Evolutionary conservation across 192 early-diverging fungal genomes (phyloP), one percentile per base, ranked within the genome.

Genomic region (Coemansia aciculifera): DNA sequence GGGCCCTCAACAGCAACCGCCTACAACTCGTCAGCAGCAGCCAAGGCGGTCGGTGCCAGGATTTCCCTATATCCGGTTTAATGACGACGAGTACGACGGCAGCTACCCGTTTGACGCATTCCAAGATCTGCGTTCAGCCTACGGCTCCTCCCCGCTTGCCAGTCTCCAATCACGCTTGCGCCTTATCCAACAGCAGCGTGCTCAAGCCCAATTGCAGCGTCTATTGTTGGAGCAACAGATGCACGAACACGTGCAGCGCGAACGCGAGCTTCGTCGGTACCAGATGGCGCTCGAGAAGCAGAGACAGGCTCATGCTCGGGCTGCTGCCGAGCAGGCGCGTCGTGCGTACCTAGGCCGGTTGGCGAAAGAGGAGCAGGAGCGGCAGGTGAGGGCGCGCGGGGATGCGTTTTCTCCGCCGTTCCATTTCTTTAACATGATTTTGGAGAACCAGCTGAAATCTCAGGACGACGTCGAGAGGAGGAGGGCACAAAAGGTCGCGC

Each of bases 41-140:
- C 54, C 46, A n/a, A 32, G 42, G 40, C 67, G 73, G 27, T 64
- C 73, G 3, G 74, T 82, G 7, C 79, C 79, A 0, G 74, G 74
- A 17, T 73, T 71, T 39, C 79, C 79, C 5, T 82, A 76, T 44
- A 82, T 82, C 59, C 67, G 69, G 9, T 75, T 77, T 38, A 43
- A 64, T 23, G 79, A 82, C 43, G 68, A 73, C 62, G 79, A 82
- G 36, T 70, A 77, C 21, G 74, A 77, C 59, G 79, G 73, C 65
- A 73, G 71, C 65, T 82, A 74, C 31, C 74, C 79, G 5, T 82
- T 82, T 38, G 79, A 82, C 43, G 79, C 79, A 0, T 70, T 82
- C 64, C 74, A 82, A 34, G 79, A 75, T 12, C 68, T 82, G 6
- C 79, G 79, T 19, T 65, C 68, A 7, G 79, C 79, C n/a, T 82